Evolutionary conservation across 2,329 filamentous ascomycete species (phyloP), one percentile per base, ranked within the genome.

Genomic region (Ustulina deusta): DNA sequence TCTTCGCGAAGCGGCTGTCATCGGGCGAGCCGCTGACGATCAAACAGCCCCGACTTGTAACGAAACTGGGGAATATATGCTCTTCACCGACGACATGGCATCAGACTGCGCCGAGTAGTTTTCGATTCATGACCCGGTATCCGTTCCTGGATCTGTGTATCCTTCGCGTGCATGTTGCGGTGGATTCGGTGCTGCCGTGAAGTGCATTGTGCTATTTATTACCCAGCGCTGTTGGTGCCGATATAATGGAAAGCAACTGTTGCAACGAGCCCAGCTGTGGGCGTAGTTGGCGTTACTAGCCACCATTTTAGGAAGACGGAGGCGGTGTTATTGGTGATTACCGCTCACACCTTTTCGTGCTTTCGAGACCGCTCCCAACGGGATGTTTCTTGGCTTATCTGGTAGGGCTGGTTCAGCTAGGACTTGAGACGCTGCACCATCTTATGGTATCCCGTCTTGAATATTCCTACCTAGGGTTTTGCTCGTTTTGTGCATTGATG

Each of bases 361-460:
- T 59, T 62, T 57, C 38, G 58, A 38, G 52, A 54, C 29, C 20
- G 29, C 25, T 60, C 20, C 60, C 49, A 55, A 27, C 52, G 44
- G 51, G 11, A 42, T 22, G 42, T 44, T 49, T 58, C 38, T 59
- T 40, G 49, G 57, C 32, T 55, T 68, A 61, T 48, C 57, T 61
- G 51, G 65, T 68, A 70, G 57, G 68, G 68, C 68, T 70, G 68
- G 59, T 29, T 68, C 68, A 70, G 68, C 68, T 70, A 68, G 68
- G 68, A 65, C 65, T 46, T 48, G 32, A 38, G 57, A 57, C 55
- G 65, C 65, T 36, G 65, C 62, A 57, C 46, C 62, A 48, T 57
- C 52, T 52, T 38, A 38, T 57, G 27, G 42, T 22, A 34, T 32
- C 6, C 6, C 48, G 25, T 54, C 48, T 63, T 48, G 40, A 44